Base-by-base conservation (phyloP, 177 flowering plant genomes). In the Vitis hybrid region DNA sequence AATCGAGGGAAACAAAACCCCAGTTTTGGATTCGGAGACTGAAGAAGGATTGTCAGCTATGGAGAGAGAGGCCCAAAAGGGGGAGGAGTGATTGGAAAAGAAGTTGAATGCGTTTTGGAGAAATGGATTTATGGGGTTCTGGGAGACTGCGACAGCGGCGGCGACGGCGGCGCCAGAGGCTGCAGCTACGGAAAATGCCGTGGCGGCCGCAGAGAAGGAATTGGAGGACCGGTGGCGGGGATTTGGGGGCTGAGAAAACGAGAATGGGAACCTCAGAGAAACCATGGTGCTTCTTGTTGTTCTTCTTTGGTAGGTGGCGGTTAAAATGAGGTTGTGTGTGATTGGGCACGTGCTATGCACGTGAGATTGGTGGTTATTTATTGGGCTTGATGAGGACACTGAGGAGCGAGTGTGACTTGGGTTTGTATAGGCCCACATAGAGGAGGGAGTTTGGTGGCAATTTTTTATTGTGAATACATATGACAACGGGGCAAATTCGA, bases 191-290 rank as follows among this genome's bases (percentile, higher is more conserved):
- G 79, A 16, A 15, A 63, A 59, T 51, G 71, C 78, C 62, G 70
- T 65, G 75, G 78, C 19, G 67, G 82, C 57, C 52, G 79, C 56
- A 69, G 74, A 62, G 76, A 66, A 70, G 20, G 70, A 63, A 59
- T 72, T 72, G 22, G 75, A 33, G 12, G 81, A 33, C 8, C 51
- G 57, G 79, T 20, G 60, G 62, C 67, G 51, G 4, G 75, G 78
- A 49, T 67, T 72, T 15, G 71, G 12, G 59, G 92, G 87, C 89
- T 82, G 94, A 88, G 91, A 77, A 81, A 90, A 89, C 85, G 66
- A 92, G 94, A 90, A 89, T 5, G 98, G 94, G 76, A 94, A 92
- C 31, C 90, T 87, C 20, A 91, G 78, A 13, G 98, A 90, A 16
- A 78, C 93, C 98, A 94, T 91, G 51, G 55, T 71, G n/a, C 9